Evolutionary conservation across 2,329 filamentous ascomycete genomes (phyloP), one percentile per base, ranked within the genome.

Genomic region (Colletotrichum camelliae): DNA sequence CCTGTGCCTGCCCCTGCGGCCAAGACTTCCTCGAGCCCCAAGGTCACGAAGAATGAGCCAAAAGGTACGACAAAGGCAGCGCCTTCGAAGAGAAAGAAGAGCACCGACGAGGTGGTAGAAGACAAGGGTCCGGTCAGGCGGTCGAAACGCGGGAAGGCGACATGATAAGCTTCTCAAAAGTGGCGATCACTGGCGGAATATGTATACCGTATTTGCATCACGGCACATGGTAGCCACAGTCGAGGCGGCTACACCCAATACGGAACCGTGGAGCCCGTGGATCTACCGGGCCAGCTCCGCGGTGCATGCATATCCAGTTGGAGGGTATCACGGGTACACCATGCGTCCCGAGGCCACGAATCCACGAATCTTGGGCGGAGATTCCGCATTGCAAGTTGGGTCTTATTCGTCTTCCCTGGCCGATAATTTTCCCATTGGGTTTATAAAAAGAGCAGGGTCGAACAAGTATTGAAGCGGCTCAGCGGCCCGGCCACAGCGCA

Each of bases 121-220:
- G 65, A 65, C n/a, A 72, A 77, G 68, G 71, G 39, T 67, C 72
- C 74, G 55, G 21, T 80, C 67, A 78, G 81, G 69, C 75, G 78
- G 57, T 81, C 81, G 43, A 83, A 82, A 68, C 79, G 81, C 75
- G 78, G 78, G 31, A 81, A 79, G 70, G 69, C 77, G 37, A 77
- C 74, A 33, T 78, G 57, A 78, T 37, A 57, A 67, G 64, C 71
- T 75, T 66, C 31, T 52, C 13, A n/a, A 15, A 29, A 18, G 9
- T 24, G 33, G 37, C 21, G 24, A 62, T 65, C 48, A 70, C 57
- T 67, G 55, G 75, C 62, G 15, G 43, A 43, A 31, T 29, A 27
- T 29, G 37, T 55, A 57, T 58, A 31, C 67, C 67, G 57, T 21
- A 13, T 52, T 52, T 52, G 39, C 31, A 57, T 37, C n/a, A 55